phyloP scores from a whole-genome alignment of 305 asterid species.

The Rubia peregrina region DNA sequence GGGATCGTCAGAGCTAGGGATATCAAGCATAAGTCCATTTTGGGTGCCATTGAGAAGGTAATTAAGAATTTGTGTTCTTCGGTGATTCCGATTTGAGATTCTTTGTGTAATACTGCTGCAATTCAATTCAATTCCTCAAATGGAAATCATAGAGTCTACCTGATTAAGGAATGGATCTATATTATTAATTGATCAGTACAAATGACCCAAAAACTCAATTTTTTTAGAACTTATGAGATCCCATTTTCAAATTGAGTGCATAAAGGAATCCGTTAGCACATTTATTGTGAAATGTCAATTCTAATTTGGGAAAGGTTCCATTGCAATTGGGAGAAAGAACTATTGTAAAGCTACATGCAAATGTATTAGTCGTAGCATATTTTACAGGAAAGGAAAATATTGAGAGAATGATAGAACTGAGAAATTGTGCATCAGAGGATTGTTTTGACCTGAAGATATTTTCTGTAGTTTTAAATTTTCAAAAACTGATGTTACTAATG shows the following conservation, averaged over 20 bases:
- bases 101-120: background rate
- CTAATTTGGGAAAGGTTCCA: too few relatives aligned
- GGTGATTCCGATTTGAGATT: background rate
- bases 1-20: slow-evolving; percentile 56
- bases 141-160: too few relatives aligned
- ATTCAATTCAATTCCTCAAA: background rate
- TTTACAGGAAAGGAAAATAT: background rate
- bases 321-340: too few relatives aligned
- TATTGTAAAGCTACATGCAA: background rate
- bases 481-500: background rate
- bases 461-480: background rate
- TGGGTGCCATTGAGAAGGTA: slow-evolving; percentile 61
- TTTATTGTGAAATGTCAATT: too few relatives aligned
- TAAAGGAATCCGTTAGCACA: background rate
- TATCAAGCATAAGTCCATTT: slow-evolving; percentile 47
- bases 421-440: background rate
- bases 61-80: background rate
- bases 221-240: too few relatives aligned
- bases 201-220: too few relatives aligned
- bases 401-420: background rate
- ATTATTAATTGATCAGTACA: too few relatives aligned
- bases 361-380: background rate
- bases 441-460: background rate
- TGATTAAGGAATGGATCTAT: too few relatives aligned
- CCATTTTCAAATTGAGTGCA: background rate